phyloP scores from a whole-genome alignment of 768 basidiomycete species.

The Paxillus ammoniavirescens region DNA sequence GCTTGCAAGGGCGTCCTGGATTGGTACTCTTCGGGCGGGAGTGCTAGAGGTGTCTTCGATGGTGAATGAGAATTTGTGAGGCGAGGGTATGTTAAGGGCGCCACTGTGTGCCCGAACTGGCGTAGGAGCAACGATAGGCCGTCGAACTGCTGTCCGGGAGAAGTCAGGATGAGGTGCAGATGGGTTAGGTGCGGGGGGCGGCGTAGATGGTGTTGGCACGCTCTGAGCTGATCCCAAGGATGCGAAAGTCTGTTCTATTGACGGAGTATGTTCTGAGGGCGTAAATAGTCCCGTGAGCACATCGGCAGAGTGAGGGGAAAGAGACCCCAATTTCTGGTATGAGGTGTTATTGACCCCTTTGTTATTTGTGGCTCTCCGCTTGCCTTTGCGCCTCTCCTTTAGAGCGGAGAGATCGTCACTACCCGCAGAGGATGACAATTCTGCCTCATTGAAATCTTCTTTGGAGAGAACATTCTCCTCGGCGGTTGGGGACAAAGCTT shows the following conservation, averaged over 20 bases:
- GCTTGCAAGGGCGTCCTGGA: constrained; percentile 48
- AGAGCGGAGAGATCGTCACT: neutral
- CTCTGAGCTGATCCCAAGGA: constrained; percentile 2
- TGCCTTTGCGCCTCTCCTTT: constrained; percentile 15
- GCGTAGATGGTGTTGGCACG: constrained; percentile 24
- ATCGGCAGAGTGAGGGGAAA: constrained; percentile 57
- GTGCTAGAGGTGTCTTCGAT: constrained; percentile 45
- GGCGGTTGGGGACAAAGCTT: constrained; percentile 10
- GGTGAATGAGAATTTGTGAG: constrained; percentile 35
- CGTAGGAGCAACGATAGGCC: constrained; percentile 30
- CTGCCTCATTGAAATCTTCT: neutral
- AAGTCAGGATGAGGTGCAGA: constrained; percentile 13
- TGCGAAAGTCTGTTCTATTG: constrained; percentile 11
- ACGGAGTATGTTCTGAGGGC: constrained; percentile 16
- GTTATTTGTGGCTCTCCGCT: constrained; percentile 34
- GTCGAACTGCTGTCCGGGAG: constrained; percentile 20
- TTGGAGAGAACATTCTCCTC: neutral
- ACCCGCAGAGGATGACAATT: neutral
- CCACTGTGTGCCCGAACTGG: constrained; percentile 20
- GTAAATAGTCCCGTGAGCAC: constrained; percentile 40
- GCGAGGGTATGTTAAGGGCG: constrained; percentile 19
- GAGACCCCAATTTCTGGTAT: constrained; percentile 47
- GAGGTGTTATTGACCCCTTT: constrained; percentile 11
- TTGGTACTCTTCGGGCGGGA: constrained; percentile 64
- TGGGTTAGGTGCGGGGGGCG: constrained; percentile 13